Evolutionary conservation across 148 eudicot species (phyloP), one percentile per base, ranked within the genome.

Genomic region (Simmondsia chinensis): DNA sequence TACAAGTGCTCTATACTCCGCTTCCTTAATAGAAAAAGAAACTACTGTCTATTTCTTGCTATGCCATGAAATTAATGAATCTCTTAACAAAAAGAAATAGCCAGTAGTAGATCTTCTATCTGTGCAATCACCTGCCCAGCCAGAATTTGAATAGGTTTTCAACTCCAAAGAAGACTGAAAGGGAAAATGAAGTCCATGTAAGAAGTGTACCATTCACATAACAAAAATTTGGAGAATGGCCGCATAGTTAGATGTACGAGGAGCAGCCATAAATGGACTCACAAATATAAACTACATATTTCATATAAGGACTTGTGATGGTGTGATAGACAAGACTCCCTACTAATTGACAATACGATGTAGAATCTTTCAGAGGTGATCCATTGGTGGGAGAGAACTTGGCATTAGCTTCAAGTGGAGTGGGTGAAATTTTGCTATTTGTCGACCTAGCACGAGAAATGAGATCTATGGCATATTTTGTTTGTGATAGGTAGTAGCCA

Each of bases 261-360:
- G 6, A 0, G 22, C 9, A 28, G 20, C 9, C 4, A 28, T 22
- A 39, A 39, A 39, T 10, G 6, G 20, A 39, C 43, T 39, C 4
- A 39, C n/a, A 9, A 2, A 39, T 10, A 16, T 39, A 22, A 16
- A 39, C 22, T 0, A 21, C 34, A 1, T 13, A n/a, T n/a, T n/a
- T n/a, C n/a, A n/a, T n/a, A n/a, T n/a, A n/a, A n/a, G n/a, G n/a
- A n/a, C n/a, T n/a, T 9, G 18, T 27, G 11, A 27, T 16, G 5
- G 11, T 45, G 21, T 26, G 50, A 26, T 45, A 45, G 4, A 45
- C 21, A 3, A 26, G 19, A 16, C 33, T 45, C 6, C 33, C 50
- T 1, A 45, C 9, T 15, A 39, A 7, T 39, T 19, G 3, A 1
- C 0, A 0, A 8, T 4, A 39, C 19, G 19, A n/a, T n/a, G n/a